These are phyloP conservation scores for Ceratocystis harringtonii DNA, from an alignment of 2,329 filamentous ascomycete genomes.

Conservation along the genomic window DNA sequence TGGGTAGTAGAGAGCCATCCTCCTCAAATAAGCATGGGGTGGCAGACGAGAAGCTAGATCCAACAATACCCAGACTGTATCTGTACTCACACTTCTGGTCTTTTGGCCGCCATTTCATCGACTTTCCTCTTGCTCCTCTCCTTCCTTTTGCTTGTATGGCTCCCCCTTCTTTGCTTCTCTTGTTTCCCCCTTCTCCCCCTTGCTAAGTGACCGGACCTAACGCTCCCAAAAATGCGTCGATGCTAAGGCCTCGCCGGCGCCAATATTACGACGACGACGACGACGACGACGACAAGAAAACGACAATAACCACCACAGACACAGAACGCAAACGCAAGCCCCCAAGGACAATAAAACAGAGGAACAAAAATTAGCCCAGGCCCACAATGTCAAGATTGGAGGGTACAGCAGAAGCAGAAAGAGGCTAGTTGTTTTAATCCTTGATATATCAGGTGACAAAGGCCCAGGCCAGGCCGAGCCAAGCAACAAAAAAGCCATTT, in stretches of 20 bases:
- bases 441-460: neutral
- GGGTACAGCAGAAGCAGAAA: neutral
- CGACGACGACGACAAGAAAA: neutral
- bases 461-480: neutral
- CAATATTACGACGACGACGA: neutral
- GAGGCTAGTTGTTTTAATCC: neutral
- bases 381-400: neutral
- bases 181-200: neutral
- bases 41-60: neutral
- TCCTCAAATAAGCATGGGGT: neutral
- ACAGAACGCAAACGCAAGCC: neutral
- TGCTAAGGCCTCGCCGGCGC: neutral
- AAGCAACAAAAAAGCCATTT: neutral
- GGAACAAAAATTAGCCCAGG: neutral
- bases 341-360: neutral
- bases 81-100: neutral
- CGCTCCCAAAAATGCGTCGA: neutral
- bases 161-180: neutral
- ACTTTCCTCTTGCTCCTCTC: neutral
- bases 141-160: neutral
- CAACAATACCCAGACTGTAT: neutral
- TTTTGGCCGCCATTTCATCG: neutral
- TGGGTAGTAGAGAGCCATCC: neutral
- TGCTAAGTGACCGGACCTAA: neutral
- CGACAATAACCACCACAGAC: neutral